phyloP scores from a whole-genome alignment of 208 protist genomes.

The Crithidia bombi region DNA sequence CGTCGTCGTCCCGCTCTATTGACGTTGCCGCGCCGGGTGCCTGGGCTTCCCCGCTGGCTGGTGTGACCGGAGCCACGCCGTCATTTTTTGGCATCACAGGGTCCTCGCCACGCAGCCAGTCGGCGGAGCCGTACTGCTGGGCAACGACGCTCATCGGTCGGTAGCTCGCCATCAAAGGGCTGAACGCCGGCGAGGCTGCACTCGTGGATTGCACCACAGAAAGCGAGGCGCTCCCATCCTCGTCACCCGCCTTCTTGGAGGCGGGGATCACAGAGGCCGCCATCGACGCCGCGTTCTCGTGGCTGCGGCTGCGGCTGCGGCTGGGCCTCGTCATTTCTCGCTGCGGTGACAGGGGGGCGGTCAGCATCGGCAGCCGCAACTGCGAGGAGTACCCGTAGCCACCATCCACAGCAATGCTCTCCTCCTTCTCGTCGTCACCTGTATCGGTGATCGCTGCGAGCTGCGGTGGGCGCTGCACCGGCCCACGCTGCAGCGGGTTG shows the following conservation, averaged over 20 bases:
- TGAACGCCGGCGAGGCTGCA: neutral
- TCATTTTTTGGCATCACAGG: neutral
- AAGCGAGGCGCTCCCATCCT: neutral
- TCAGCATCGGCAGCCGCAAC: conserved; percentile 4
- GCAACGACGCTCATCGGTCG: neutral
- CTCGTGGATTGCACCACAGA: neutral
- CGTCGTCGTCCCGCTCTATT: neutral
- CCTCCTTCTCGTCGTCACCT: neutral
- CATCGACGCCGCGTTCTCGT: neutral
- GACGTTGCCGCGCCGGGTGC: neutral
- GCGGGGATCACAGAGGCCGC: neutral
- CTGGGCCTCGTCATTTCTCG: neutral
- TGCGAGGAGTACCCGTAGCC: conserved; percentile 17
- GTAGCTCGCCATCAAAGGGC: neutral
- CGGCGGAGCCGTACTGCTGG: neutral
- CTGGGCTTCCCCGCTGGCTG: neutral
- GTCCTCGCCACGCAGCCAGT: conserved; percentile 1
- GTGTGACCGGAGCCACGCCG: neutral
- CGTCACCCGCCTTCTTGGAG: neutral
- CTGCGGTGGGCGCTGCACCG: neutral
- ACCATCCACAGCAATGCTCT: neutral
- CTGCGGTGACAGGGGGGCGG: neutral
- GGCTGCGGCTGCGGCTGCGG: neutral
- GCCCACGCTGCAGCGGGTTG: neutral
- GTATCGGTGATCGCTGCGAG: neutral